A percentile compares a stretch with the other conserved stretches of the same genome.
Conservation (phyloP, 306 rosid genomes). For the Neltuma alba region DNA sequence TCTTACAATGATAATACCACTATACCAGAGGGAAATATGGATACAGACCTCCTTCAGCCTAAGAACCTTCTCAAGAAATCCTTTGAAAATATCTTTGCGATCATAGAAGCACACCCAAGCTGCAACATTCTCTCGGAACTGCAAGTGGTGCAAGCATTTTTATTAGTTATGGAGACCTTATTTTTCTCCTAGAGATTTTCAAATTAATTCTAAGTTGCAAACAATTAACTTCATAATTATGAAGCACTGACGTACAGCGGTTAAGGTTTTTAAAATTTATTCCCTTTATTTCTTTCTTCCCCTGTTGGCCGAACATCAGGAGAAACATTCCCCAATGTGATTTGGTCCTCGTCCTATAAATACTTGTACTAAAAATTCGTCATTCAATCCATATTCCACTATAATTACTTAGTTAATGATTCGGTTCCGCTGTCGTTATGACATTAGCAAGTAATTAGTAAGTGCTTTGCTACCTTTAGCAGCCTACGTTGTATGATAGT, state of each 20-base stretch:
- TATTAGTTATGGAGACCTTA: neutral
- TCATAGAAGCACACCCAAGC: constrained; percentile 96
- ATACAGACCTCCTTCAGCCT: constrained; percentile 77
- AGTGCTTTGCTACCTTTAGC: neutral
- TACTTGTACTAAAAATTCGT: neutral
- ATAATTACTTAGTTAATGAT: neutral
- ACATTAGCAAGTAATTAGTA: neutral
- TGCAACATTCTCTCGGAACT: constrained; percentile 94
- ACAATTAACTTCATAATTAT: neutral
- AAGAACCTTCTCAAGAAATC: constrained; percentile 88
- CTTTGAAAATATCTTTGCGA: constrained; percentile 73
- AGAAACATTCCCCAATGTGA: neutral
- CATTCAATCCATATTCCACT: neutral
- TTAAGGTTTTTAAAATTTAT: neutral
- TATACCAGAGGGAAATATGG: constrained; percentile 7
- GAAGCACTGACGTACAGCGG: neutral
- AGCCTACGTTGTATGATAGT: neutral
- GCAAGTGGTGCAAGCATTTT: constrained; percentile 32
- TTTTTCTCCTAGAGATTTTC: neutral
- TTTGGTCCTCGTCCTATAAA: neutral
- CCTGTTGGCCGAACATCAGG: neutral
- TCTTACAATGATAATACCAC: neutral
- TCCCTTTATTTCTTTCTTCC: neutral
- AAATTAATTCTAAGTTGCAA: neutral
- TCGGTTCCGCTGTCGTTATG: neutral